Conservation (phyloP, 768 basidiomycete species). For the Suillus alpinus region DNA sequence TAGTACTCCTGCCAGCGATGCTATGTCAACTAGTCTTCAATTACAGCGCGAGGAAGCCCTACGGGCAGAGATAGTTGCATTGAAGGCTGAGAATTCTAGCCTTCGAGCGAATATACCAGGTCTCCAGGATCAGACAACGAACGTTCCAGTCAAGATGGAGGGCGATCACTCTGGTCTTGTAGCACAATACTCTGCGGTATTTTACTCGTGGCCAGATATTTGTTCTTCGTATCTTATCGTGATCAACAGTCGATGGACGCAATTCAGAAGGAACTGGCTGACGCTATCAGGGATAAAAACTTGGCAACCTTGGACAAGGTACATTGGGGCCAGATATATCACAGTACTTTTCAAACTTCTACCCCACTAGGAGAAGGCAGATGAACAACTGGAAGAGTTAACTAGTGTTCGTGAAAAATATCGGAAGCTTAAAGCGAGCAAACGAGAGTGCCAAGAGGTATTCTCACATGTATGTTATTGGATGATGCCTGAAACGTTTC, state of each 20-base stretch:
- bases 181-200: slow-evolving; percentile 12
- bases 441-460: slow-evolving; percentile 17
- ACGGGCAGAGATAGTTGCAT: slow-evolving; percentile 13
- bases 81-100: slow-evolving; percentile 18
- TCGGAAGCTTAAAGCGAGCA: slow-evolving; percentile 15
- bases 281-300: slow-evolving; percentile 14
- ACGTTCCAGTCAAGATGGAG: slow-evolving; percentile 18
- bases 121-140: slow-evolving; percentile 13
- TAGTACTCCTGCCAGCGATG: slow-evolving; percentile 4
- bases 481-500: neutral
- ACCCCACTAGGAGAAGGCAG: slow-evolving; percentile 14
- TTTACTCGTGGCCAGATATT: neutral
- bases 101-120: slow-evolving; percentile 14
- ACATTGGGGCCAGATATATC: neutral
- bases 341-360: neutral
- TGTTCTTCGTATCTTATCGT: neutral
- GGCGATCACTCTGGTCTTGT: neutral
- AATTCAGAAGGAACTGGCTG: slow-evolving; percentile 12
- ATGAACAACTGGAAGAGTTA: slow-evolving; percentile 9
- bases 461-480: slow-evolving; percentile 6
- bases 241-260: slow-evolving; percentile 10
- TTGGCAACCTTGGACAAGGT: neutral
- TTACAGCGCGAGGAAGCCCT: slow-evolving; percentile 11
- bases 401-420: slow-evolving; percentile 18
- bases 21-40: neutral